Percentiles rank a stretch among this genome's conserved stretches.
Evolutionary conservation across 2,329 filamentous ascomycete species (phyloP).

Genomic region (Aspergillus calidoustus): DNA sequence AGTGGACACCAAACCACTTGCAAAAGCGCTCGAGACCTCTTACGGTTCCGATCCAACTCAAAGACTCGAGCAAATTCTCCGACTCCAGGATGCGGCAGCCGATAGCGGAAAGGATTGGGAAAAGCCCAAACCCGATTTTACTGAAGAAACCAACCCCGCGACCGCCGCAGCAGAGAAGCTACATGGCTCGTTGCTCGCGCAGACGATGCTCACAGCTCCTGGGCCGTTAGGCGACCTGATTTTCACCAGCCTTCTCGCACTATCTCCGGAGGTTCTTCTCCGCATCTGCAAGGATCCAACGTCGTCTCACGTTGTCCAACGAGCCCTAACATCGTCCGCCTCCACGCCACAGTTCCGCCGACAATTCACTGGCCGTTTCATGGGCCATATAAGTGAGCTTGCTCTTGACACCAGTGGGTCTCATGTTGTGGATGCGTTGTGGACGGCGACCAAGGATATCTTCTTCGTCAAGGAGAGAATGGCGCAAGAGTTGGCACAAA

Average conservation of each 20-base stretch:
- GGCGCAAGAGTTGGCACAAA: conserved; percentile 64
- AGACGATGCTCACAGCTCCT: conserved; percentile 76
- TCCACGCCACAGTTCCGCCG: conserved; percentile 62
- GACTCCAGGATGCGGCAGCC: conserved; percentile 55
- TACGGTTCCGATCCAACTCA: conserved; percentile 57
- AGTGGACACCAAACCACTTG: conserved; percentile 61
- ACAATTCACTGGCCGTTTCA: conserved; percentile 67
- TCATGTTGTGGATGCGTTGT: conserved; percentile 70
- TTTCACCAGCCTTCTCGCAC: conserved; percentile 70
- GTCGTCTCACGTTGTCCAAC: conserved; percentile 67
- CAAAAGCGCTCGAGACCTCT: conserved; percentile 60
- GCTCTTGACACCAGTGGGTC: conserved; percentile 67
- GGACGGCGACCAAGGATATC: conserved; percentile 65
- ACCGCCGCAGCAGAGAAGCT: conserved; percentile 61
- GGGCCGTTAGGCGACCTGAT: conserved; percentile 72
- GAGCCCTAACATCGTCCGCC: conserved; percentile 60
- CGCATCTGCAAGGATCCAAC: conserved; percentile 67
- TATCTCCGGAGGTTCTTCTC: conserved; percentile 61
- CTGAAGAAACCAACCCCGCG: conserved; percentile 21
- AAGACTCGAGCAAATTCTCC: conserved; percentile 65
- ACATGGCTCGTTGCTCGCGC: conserved; percentile 82
- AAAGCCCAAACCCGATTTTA: conserved; percentile 17
- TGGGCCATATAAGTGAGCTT: conserved; percentile 63
- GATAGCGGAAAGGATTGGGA: conserved; percentile 55
- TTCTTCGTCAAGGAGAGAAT: conserved; percentile 71